Evolutionary conservation across 495 filamentous ascomycete species (phyloP).

Genomic region (Haplographium delicatum): DNA sequence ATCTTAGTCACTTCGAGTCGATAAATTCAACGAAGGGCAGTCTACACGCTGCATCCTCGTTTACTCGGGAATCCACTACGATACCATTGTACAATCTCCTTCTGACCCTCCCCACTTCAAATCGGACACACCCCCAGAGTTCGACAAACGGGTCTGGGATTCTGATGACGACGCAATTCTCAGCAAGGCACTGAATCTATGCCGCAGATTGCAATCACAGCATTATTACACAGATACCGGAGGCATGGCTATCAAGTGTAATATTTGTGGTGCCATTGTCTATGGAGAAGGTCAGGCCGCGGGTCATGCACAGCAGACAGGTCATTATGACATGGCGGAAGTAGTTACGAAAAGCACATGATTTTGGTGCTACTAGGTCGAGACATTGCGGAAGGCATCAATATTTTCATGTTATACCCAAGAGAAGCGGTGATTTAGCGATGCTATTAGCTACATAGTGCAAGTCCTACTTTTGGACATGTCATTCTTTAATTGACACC

Average conservation of each 20-base stretch:
- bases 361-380: no score
- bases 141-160: slow-evolving; percentile 76
- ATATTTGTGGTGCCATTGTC: slow-evolving; percentile 63
- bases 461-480: no score
- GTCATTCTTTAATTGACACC: not conserved
- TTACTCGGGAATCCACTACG: slow-evolving; percentile 94
- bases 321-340: slow-evolving; percentile 72
- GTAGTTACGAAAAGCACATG: slow-evolving; percentile 1
- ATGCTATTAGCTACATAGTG: no score
- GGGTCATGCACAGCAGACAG: slow-evolving; percentile 60
- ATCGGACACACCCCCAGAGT: slow-evolving; percentile 56
- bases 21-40: slow-evolving; percentile 77
- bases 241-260: slow-evolving; percentile 77
- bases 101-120: slow-evolving; percentile 52
- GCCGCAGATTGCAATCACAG: slow-evolving; percentile 57
- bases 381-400: no score
- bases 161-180: slow-evolving; percentile 63
- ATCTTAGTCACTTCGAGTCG: slow-evolving; percentile 36
- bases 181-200: slow-evolving; percentile 64
- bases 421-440: no score
- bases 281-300: slow-evolving; percentile 69
- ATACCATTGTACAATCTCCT: slow-evolving; percentile 75
- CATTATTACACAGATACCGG: slow-evolving; percentile 92
- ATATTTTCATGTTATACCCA: no score
- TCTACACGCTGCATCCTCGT: slow-evolving; percentile 71